These are phyloP conservation scores for Leccinum imitatum DNA, from an alignment of 768 basidiomycete species.

Conservation along the genomic window DNA sequence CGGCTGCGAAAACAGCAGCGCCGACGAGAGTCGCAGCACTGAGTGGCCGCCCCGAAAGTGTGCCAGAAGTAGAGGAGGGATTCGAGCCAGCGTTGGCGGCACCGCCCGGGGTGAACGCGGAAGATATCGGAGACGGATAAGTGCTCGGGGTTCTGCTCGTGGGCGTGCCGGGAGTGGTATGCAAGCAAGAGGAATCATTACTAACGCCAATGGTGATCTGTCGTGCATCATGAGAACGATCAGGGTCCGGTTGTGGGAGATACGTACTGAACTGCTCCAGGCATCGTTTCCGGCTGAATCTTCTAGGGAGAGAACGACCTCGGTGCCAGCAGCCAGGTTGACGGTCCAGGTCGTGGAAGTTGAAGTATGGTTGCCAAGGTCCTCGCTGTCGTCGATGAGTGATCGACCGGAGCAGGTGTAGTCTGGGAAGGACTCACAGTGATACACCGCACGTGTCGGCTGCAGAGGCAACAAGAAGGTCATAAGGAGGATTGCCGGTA, in stretches of 20 bases:
- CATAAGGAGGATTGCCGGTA: constrained; percentile 48
- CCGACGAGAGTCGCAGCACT: constrained; percentile 22
- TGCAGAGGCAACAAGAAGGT: constrained; percentile 53
- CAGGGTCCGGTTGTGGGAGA: neutral
- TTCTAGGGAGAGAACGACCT: constrained; percentile 51
- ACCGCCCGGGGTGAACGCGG: constrained; percentile 25
- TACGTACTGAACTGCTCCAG: constrained; percentile 62
- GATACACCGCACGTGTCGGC: constrained; percentile 56
- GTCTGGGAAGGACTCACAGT: constrained; percentile 45
- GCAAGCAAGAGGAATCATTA: constrained; percentile 40
- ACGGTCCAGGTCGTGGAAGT: constrained; percentile 42
- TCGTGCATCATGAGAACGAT: neutral
- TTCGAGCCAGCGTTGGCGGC: constrained; percentile 35
- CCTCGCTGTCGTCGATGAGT: constrained; percentile 45
- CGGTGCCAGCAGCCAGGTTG: constrained; percentile 45
- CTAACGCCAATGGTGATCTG: constrained; percentile 39
- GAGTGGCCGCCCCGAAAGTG: constrained; percentile 26
- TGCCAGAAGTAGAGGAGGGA: constrained; percentile 21
- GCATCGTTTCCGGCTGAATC: constrained; percentile 58
- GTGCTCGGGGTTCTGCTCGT: neutral
- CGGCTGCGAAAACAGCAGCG: neutral
- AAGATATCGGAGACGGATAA: constrained; percentile 14
- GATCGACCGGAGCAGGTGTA: neutral
- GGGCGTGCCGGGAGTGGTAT: no score
- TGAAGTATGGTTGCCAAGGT: constrained; percentile 55